Evolutionary conservation across 768 basidiomycete species (phyloP), one percentile per base, ranked within the genome.

Genomic region (Collybia sordida): DNA sequence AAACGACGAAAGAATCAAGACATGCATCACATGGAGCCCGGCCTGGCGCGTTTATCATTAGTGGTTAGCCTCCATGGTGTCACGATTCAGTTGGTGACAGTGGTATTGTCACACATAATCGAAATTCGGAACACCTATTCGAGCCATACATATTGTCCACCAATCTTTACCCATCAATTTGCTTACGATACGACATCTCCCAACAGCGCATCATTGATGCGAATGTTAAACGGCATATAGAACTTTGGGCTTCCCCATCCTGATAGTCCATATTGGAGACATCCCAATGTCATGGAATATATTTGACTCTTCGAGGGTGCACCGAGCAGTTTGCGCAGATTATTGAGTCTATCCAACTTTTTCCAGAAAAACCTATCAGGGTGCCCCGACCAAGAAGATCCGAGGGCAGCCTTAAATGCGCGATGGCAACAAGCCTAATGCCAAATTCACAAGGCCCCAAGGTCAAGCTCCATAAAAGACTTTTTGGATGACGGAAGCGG

Each of bases 101-200:
- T 36, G 34, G 17, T 28, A 19, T 17, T 34, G 18, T 45, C 27
- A 12, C 14, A n/a, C 4, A 27, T 4, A 9, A 9, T 27, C 25
- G 25, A 27, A 4, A 27, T 27, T 27, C 9, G 4, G 25, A 27
- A 27, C 25, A 27, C 9, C 25, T 4, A 9, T 4, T 27, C 25
- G 25, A 27, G 15, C 5, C 37, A 4, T 14, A 14, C 37, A 4
- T 14, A 21, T 21, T 50, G 49, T 6, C 52, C 54, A 2, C 55
- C 53, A 6, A 51, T 53, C 42, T 59, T 52, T 47, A 49, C 56
- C 12, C 59, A 63, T 21, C 67, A 69, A 48, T 66, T 59, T 24
- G 62, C 60, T 4, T 50, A 58, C 40, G 60, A 58, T 42, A 45
- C 57, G 3, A 55, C 58, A 43, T 35, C 28, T 22, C 42, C 12